Evolutionary conservation across 257 asterid species (phyloP).

Genomic region (Orobanche coerulescens): DNA sequence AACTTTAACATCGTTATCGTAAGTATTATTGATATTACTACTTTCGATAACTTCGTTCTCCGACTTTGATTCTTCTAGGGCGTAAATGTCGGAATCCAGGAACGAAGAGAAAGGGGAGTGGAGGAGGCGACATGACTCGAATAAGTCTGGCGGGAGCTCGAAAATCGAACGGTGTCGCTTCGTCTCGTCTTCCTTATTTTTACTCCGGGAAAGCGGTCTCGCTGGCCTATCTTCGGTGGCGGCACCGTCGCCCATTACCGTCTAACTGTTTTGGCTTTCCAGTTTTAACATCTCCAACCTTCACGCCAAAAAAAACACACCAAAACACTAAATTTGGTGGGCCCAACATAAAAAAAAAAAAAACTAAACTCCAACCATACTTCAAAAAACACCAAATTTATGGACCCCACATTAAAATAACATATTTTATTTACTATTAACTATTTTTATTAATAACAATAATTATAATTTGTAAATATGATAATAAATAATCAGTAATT

Average conservation of each 20-base stretch:
- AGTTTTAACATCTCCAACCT: too few species aligned
- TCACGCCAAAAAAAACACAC: too few species aligned
- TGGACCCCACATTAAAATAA: too few species aligned
- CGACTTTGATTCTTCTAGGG: conserved; percentile 19
- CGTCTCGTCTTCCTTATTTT: conserved; percentile 29
- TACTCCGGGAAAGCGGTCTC: conserved; percentile 21
- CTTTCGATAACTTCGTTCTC: conserved; percentile 15
- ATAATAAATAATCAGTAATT: too few species aligned
- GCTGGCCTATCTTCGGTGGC: conserved; percentile 20
- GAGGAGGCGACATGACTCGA: conserved; percentile 70
- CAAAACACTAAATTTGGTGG: too few species aligned
- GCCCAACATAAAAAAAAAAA: too few species aligned
- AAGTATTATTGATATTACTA: background rate
- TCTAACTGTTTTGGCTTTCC: background rate
- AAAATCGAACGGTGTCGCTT: conserved; percentile 58
- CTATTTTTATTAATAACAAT: too few species aligned
- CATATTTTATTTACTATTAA: too few species aligned
- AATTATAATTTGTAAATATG: too few species aligned
- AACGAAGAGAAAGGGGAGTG: conserved; percentile 43
- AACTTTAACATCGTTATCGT: conserved; percentile 1
- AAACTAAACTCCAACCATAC: too few species aligned
- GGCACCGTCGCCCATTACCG: conserved; percentile 24
- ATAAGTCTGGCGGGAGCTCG: conserved; percentile 52
- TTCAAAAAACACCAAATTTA: too few species aligned
- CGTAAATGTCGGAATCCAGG: conserved; percentile 24